Percentiles rank a stretch among this genome's conserved stretches.
These are phyloP conservation scores for Trametes sanguinea DNA, from an alignment of 768 basidiomycete genomes.

Conservation along the genomic window DNA sequence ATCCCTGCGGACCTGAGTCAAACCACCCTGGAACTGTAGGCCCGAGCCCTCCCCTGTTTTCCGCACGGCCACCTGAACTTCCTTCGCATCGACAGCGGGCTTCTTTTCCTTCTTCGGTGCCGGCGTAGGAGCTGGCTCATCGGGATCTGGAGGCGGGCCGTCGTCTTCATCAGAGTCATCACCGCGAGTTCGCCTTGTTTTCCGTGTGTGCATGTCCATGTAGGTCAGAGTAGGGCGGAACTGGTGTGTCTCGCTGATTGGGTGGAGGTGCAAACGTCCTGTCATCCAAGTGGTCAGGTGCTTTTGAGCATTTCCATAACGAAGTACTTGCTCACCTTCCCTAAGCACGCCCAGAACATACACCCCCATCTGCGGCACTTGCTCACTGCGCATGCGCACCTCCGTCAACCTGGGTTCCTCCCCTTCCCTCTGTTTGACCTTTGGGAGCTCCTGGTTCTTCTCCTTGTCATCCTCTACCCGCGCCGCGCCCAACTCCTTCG, in stretches of 20 bases:
- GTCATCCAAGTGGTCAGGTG: conserved; percentile 13
- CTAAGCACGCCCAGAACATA: conserved; percentile 80
- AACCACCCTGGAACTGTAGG: conserved; percentile 56
- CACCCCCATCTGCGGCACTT: conserved; percentile 59
- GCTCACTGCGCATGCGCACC: conserved; percentile 72
- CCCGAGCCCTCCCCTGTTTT: conserved; percentile 65
- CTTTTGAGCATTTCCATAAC: neutral
- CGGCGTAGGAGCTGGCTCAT: conserved; percentile 57
- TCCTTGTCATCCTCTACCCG: conserved; percentile 75
- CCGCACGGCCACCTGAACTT: conserved; percentile 76
- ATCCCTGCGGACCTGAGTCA: conserved; percentile 72
- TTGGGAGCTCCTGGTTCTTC: conserved; percentile 62
- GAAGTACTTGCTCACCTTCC: conserved; percentile 48
- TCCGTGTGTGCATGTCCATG: conserved; percentile 70
- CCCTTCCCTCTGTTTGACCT: conserved; percentile 48
- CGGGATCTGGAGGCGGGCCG: conserved; percentile 78
- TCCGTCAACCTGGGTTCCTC: conserved; percentile 67
- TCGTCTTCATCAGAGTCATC: conserved; percentile 78
- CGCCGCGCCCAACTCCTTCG: conserved; percentile 64
- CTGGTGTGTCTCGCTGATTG: conserved; percentile 77
- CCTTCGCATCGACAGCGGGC: conserved; percentile 58
- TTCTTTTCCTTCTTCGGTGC: conserved; percentile 61
- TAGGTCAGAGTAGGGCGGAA: conserved; percentile 82
- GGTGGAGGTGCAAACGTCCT: conserved; percentile 79
- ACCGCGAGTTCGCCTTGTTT: conserved; percentile 54